Evolutionary conservation across 345 rosid genomes (phyloP).

Genomic region (Euphorbia tirucalli): DNA sequence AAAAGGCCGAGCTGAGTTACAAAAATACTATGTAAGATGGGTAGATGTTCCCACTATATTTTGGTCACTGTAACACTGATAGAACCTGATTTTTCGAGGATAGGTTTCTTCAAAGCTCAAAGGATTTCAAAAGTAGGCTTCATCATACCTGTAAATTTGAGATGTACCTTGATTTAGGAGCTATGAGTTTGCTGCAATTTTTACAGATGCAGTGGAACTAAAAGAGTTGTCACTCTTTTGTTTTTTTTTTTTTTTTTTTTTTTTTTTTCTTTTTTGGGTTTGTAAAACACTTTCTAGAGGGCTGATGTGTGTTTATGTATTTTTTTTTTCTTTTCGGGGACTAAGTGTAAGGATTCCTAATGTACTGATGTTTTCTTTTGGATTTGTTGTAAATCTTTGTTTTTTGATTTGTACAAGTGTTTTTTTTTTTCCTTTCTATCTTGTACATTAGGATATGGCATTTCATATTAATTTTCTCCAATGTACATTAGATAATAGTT

Average conservation of each 20-base stretch:
- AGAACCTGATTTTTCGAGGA: background rate
- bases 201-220: constrained; percentile 12
- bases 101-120: background rate
- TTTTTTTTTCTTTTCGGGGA: no score
- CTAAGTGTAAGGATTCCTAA: no score
- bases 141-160: constrained; percentile 14
- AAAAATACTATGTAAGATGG: constrained; percentile 16
- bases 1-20: constrained; percentile 11
- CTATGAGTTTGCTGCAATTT: constrained; percentile 16
- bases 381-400: no score
- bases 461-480: background rate
- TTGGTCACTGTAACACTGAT: constrained; percentile 24
- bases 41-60: constrained; percentile 21
- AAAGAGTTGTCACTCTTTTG: background rate
- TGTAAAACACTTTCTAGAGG: no score
- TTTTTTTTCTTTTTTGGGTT: no score
- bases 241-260: no score
- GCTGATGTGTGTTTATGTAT: no score
- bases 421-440: background rate
- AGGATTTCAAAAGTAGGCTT: no score
- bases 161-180: constrained; percentile 3
- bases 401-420: constrained; percentile 9
- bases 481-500: constrained; percentile 8
- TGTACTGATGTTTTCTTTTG: no score
- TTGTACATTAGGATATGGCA: constrained; percentile 9